Evolutionary conservation across 768 basidiomycete species (phyloP).

Genomic region (Coprinellus micaceus): DNA sequence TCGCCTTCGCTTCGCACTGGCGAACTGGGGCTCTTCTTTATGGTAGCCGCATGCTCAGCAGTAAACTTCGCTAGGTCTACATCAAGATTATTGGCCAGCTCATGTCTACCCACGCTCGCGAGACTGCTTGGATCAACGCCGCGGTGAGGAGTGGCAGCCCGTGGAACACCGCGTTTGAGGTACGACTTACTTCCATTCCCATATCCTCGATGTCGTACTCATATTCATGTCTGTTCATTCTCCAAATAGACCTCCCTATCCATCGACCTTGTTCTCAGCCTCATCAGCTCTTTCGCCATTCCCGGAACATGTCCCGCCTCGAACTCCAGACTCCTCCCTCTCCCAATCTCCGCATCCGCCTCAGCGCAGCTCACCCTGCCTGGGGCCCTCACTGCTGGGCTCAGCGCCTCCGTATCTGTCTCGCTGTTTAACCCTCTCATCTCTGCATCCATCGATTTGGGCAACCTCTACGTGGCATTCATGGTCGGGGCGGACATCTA

Average conservation of each 20-base stretch:
- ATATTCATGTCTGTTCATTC: not conserved
- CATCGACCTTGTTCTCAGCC: constrained; percentile 35
- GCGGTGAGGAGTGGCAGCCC: constrained; percentile 43
- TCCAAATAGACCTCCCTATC: constrained; percentile 7
- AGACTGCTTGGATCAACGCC: constrained; percentile 58
- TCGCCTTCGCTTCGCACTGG: no score
- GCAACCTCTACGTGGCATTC: no score
- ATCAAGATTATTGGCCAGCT: constrained; percentile 59
- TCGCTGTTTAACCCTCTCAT: no score
- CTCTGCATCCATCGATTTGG: no score
- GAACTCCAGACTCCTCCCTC: not conserved
- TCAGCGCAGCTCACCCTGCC: no score
- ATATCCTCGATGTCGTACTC: constrained; percentile 11
- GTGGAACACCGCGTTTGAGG: constrained; percentile 60
- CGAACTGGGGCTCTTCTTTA: no score
- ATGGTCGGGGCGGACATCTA: no score
- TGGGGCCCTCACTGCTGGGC: no score
- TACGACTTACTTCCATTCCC: constrained; percentile 14
- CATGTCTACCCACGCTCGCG: constrained; percentile 55
- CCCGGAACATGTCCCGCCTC: not conserved
- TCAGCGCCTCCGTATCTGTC: no score
- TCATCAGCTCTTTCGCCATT: constrained; percentile 33
- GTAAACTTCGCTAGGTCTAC: constrained; percentile 23
- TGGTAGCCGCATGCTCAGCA: no score
- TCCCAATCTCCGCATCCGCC: no score